Percentiles rank a stretch among this genome's conserved stretches.
Evolutionary conservation across 257 asterid species (phyloP).

Genomic region (Nicotiana obtusifolia): DNA sequence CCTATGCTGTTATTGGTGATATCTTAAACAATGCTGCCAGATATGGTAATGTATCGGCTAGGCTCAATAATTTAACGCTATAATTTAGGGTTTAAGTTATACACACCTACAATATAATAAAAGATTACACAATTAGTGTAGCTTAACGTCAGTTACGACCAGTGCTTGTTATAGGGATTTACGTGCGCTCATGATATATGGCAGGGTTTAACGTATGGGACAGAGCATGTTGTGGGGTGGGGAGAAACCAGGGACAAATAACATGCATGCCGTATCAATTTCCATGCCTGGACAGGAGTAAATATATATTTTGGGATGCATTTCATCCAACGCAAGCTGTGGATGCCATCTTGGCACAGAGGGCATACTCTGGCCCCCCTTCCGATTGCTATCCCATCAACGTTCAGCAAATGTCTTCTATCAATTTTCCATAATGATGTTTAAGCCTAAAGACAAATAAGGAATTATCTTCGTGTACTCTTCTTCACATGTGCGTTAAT

Average conservation of each 20-base stretch:
- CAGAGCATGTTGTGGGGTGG: conserved; percentile 78
- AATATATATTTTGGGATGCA: conserved; percentile 86
- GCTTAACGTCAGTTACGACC: no score
- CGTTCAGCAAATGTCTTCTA: conserved; percentile 58
- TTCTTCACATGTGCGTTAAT: not conserved
- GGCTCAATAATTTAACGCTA: not conserved
- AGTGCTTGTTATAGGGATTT: no score
- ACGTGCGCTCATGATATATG: not conserved
- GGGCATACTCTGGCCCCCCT: conserved; percentile 66
- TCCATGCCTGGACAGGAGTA: conserved; percentile 52
- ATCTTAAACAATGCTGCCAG: conserved; percentile 45
- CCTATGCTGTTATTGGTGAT: conserved; percentile 60
- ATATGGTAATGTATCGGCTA: conserved; percentile 21
- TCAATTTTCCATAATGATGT: conserved; percentile 30
- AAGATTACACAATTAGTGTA: not conserved
- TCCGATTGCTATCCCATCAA: conserved; percentile 61
- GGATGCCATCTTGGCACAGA: conserved; percentile 52
- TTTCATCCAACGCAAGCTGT: conserved; percentile 79
- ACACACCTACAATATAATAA: no score
- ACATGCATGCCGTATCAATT: conserved; percentile 57
- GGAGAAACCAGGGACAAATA: conserved; percentile 65
- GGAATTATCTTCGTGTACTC: not conserved
- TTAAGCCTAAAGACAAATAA: not conserved
- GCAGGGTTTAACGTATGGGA: conserved; percentile 57
- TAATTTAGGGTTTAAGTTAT: not conserved